Evolutionary conservation across 805 yeast genomes (phyloP), one percentile per base, ranked within the genome.

Genomic region (Starmerella geochares): DNA sequence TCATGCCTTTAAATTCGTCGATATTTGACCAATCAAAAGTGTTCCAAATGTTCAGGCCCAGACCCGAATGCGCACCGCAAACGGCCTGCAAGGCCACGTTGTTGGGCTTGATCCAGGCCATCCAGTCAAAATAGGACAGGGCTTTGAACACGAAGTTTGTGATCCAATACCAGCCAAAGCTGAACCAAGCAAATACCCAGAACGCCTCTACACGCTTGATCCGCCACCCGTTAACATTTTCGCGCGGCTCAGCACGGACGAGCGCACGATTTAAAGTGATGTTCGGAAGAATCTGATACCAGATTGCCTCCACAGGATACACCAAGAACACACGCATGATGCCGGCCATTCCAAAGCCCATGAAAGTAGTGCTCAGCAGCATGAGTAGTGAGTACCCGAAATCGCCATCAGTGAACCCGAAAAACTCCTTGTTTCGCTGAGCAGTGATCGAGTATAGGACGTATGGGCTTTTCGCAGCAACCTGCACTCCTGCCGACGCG

Each of bases 321-420:
- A 78, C 71, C 2, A 70, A 71, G 38, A 80, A 75, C 52, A 75
- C 75, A 58, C 82, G 72, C 71, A 78, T 70, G 29, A 80, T 58
- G 46, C 82, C 80, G 4, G 86, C 83, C 62, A 80, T 73, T 1
- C 83, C 80, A 58, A 78, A 75, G 28, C 86, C 86, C 53, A 80
- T 63, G 54, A 75, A 76, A 59, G 79, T 81, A 2, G 83, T 71
- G 4, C 81, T 71, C 4, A 78, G 54, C 1, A 75, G 65, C 39
- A 80, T 65, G 25, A 78, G 57, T 14, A 79, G 54, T 60, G 77
- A 80, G 61, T 71, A 81, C 0, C 78, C 74, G 63, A 75, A 71
- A 11, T 40, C 60, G 13, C 41, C 44, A 14, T 46, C 35, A 23
- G 39, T 28, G 40, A 44, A 44, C 8, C 47, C 47, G 19, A 59